Evolutionary conservation across 1,139 yeast species (phyloP), one percentile per base, ranked within the genome.

Genomic region (Pichia cactophila): DNA sequence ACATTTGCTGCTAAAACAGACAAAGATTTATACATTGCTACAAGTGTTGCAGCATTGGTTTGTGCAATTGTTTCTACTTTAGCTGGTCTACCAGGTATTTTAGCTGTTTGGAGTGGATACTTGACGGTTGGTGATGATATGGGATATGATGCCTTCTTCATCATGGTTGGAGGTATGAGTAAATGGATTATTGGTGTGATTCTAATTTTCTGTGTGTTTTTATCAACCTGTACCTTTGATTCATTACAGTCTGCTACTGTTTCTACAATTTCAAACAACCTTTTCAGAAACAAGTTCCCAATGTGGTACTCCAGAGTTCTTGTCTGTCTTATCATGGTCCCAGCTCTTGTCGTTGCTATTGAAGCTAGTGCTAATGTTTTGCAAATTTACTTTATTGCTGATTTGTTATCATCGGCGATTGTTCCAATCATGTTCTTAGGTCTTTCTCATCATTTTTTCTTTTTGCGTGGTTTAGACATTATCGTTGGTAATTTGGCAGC

Each of bases 41-140:
- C 90, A 49, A 71, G 81, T 2, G 69, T 89, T 53, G 95, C 96
- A 1, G 76, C 92, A 0, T 62, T 85, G 51, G 75, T 85, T 37
- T 72, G 82, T 42, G 78, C 85, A 51, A 71, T 73, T 23, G 74
- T 88, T 52, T 78, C 83, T 56, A 78, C 86, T 1, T 73, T 88
- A 46, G 80, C 85, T 47, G 97, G 97, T 31, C 73, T 81, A 46
- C 79, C 96, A 2, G 97, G 97, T 5, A 75, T 90, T 57, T 67
- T 89, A 50, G 96, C 95, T 1, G 96, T 86, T 26, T 90, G 97
- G 97, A 78, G 88, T 2, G 94, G 94, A 1, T 77, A 81, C 54
- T 69, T 86, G 55, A 67, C 65, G 12, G 78, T 81, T n/a, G 77
- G 75, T 28, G 86, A 81, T 62, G 75, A 69, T 11, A 72, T 74